Percentiles rank a stretch among this genome's conserved stretches.
These are phyloP conservation scores for Limtongia smithiae DNA, from an alignment of 805 yeast species.

Conservation along the genomic window DNA sequence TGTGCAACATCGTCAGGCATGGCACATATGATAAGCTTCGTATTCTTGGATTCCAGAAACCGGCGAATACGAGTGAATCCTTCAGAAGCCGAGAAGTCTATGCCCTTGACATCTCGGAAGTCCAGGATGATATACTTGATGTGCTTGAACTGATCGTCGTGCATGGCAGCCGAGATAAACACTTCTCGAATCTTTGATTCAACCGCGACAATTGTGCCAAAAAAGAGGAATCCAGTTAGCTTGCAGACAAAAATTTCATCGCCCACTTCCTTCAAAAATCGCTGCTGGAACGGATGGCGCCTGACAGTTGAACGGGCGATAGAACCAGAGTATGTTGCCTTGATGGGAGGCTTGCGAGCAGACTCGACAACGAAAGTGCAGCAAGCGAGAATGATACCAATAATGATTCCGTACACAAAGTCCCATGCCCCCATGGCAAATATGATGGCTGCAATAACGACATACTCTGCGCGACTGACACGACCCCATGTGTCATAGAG, in stretches of 20 bases:
- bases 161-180: slow-evolving; percentile 55
- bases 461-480: slow-evolving; percentile 70
- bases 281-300: slow-evolving; percentile 84
- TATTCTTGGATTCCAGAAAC: slow-evolving; percentile 62
- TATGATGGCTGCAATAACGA: slow-evolving; percentile 82
- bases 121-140: slow-evolving; percentile 80
- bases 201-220: slow-evolving; percentile 92
- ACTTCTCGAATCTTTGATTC: slow-evolving; percentile 68
- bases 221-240: slow-evolving; percentile 82
- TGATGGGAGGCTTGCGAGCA: slow-evolving; percentile 75
- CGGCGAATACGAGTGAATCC: slow-evolving; percentile 86
- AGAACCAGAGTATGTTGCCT: slow-evolving; percentile 78
- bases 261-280: slow-evolving; percentile 79
- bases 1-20: slow-evolving; percentile 62
- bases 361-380: slow-evolving; percentile 93
- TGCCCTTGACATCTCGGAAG: slow-evolving; percentile 69
- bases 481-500: slow-evolving; percentile 78
- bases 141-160: slow-evolving; percentile 42
- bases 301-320: slow-evolving; percentile 89
- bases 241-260: slow-evolving; percentile 85
- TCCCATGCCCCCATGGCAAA: slow-evolving; percentile 93
- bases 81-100: slow-evolving; percentile 95
- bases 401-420: slow-evolving; percentile 87
- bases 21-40: slow-evolving; percentile 74
- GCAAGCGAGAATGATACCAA: slow-evolving; percentile 88